Conservation (phyloP, 345 rosid genomes). For the Gossypium herbaceum region DNA sequence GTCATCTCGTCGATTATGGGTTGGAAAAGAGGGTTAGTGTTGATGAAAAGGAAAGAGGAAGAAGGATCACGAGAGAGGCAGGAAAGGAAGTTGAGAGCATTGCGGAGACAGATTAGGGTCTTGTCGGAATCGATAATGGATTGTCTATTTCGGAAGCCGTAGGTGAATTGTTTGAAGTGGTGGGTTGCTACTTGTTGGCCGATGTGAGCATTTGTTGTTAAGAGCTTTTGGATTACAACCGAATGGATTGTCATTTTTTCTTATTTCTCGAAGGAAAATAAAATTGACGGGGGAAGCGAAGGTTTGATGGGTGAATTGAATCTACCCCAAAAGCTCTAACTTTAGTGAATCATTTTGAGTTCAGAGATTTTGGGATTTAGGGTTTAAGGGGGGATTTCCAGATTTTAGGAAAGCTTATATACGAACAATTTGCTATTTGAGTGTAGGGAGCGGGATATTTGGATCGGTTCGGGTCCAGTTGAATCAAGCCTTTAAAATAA, state of each 20-base stretch:
- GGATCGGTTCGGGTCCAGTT: neutral
- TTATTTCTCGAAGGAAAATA: neutral
- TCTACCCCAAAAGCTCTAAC: neutral
- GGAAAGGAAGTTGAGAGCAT: conserved; percentile 72
- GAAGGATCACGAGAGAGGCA: conserved; percentile 46
- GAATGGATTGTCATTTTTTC: conserved; percentile 76
- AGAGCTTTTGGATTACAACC: conserved; percentile 78
- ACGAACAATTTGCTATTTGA: neutral
- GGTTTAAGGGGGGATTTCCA: neutral
- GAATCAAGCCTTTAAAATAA: neutral
- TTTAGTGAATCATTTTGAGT: neutral
- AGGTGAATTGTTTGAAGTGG: conserved; percentile 78
- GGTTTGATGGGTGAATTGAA: neutral
- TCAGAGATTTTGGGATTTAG: neutral
- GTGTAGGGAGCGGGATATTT: neutral
- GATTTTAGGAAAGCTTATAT: neutral
- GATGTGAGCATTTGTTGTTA: conserved; percentile 75
- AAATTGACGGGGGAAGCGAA: neutral
- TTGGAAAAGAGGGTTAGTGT: conserved; percentile 86
- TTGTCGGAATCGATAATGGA: conserved; percentile 79
- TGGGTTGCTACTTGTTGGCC: conserved; percentile 70
- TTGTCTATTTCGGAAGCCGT: conserved; percentile 64
- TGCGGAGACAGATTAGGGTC: conserved; percentile 86
- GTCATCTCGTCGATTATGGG: conserved; percentile 83
- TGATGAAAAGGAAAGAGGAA: conserved; percentile 75